Base-by-base conservation (phyloP, 257 asterid species). In the Cinchona pubescens region DNA sequence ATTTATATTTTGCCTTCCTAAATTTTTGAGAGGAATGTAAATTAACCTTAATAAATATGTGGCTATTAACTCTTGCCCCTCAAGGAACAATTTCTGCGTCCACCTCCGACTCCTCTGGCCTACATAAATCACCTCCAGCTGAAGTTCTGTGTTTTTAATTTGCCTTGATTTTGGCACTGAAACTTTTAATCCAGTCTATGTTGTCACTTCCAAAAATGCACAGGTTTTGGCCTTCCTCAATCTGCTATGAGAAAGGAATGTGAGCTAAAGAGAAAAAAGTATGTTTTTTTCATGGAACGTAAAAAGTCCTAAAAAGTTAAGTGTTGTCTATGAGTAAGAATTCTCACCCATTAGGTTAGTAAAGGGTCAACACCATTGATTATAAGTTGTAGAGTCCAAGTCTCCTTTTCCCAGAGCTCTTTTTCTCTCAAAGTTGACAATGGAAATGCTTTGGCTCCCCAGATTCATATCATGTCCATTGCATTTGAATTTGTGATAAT, bases 381-480 rank as follows among this genome's bases (percentile, higher is more conserved):
- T 69, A 92, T 13, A 65, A 88, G 78, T n/a, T 84, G 81, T 64
- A 88, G 48, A 34, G 48, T 82, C 87, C 85, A 82, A 37, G 55
- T 77, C 74, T 86, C 86, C 43, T 79, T 58, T 77, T 82, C 86
- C 93, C 92, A 87, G 12, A 92, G 86, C 80, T 86, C 89, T 40
- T 48, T 75, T 76, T 89, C n/a, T 76, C 88, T 87, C 73, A 86
- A 76, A 66, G 30, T 43, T 34, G 97, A 87, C 80, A 88, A 92
- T 46, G 97, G 97, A 78, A 84, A 87, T 43, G 97, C 92, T 69
- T 84, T 84, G 51, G 85, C 75, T 96, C 97, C n/a, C 96, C 96
- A 90, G 0, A 90, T 79, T 91, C 88, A 90, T 49, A 89, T 79
- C 96, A 90, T 86, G 75, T 92, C 93, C 79, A 85, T 69, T 13